phyloP scores from a whole-genome alignment of 2,329 filamentous ascomycete species.

The Taxawa tesnikishii region DNA sequence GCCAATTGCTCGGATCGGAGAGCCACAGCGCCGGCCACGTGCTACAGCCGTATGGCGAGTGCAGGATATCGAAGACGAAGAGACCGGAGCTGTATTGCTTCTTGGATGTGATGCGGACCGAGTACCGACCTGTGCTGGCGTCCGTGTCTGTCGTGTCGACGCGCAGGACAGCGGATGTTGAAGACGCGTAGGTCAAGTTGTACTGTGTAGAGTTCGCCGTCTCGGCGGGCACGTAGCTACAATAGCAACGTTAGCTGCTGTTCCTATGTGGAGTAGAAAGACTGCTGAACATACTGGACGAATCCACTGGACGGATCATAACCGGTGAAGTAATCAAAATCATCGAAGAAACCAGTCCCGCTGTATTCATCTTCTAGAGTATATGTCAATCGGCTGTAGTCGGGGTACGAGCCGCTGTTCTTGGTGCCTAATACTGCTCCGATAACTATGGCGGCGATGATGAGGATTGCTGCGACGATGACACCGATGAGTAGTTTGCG shows the following conservation, averaged over 20 bases:
- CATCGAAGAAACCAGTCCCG: slow-evolving; percentile 34
- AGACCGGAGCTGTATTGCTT: slow-evolving; percentile 48
- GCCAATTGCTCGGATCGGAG: slow-evolving; percentile 49
- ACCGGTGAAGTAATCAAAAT: slow-evolving; percentile 36
- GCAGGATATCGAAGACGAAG: slow-evolving; percentile 56
- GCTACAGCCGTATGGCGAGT: slow-evolving; percentile 51
- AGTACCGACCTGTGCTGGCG: slow-evolving; percentile 41
- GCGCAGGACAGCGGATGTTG: slow-evolving; percentile 13
- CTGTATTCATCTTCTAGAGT: slow-evolving; percentile 21
- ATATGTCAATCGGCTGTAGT: slow-evolving; percentile 16
- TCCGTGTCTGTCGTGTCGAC: slow-evolving; percentile 16
- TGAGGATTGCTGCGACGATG: slow-evolving; percentile 8
- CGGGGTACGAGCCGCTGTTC: slow-evolving; percentile 11
- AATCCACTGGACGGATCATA: slow-evolving; percentile 38
- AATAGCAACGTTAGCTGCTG: too few relatives aligned
- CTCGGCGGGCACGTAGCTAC: slow-evolving; percentile 12
- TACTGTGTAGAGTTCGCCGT: slow-evolving; percentile 12
- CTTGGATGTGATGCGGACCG: slow-evolving; percentile 51
- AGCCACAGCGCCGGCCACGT: slow-evolving; percentile 59
- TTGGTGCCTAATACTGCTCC: slow-evolving; percentile 15
- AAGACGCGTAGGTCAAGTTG: slow-evolving; percentile 18
- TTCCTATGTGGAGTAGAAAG: too few relatives aligned
- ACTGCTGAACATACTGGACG: slow-evolving; percentile 38
- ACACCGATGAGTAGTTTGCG: slow-evolving; percentile 10
- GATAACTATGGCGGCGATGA: slow-evolving; percentile 14